phyloP scores from a whole-genome alignment of 192 early-diverging fungal species.

The Phlyctochytrium bullatum region DNA sequence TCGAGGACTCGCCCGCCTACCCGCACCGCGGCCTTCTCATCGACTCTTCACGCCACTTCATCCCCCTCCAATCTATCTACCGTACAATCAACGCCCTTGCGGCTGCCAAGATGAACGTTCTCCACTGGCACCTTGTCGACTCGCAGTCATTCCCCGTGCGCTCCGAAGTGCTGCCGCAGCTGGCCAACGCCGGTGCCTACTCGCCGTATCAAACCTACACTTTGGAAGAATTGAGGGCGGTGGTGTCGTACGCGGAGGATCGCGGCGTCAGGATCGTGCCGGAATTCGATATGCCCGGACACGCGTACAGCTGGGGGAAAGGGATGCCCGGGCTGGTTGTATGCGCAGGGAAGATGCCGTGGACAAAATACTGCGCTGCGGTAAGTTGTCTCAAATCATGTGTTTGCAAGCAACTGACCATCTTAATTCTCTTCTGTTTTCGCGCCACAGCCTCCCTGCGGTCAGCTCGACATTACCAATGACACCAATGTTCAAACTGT shows the following conservation, averaged over 20 bases:
- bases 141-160: conserved; percentile 22
- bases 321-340: not conserved
- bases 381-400: not conserved
- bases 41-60: conserved; percentile 38
- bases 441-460: conserved; percentile 65
- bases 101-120: conserved; percentile 21
- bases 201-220: conserved; percentile 58
- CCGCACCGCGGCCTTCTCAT: conserved; percentile 29
- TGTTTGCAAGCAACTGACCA: no score
- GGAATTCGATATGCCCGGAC: conserved; percentile 65
- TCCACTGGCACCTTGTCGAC: conserved; percentile 45
- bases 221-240: conserved; percentile 62
- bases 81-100: conserved; percentile 26
- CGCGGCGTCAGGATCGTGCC: conserved; percentile 88
- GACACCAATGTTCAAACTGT: conserved; percentile 62
- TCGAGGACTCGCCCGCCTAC: conserved; percentile 27
- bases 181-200: conserved; percentile 5
- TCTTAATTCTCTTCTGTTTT: no score
- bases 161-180: not conserved
- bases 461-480: conserved; percentile 67
- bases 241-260: conserved; percentile 71
- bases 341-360: not conserved
- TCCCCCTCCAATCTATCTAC: conserved; percentile 25
- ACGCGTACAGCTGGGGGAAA: conserved; percentile 4
- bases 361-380: conserved; percentile 4